These are phyloP conservation scores for Syncephalastrum sp. DNA, from an alignment of 371 early-diverging fungal genomes.

Conservation along the genomic window DNA sequence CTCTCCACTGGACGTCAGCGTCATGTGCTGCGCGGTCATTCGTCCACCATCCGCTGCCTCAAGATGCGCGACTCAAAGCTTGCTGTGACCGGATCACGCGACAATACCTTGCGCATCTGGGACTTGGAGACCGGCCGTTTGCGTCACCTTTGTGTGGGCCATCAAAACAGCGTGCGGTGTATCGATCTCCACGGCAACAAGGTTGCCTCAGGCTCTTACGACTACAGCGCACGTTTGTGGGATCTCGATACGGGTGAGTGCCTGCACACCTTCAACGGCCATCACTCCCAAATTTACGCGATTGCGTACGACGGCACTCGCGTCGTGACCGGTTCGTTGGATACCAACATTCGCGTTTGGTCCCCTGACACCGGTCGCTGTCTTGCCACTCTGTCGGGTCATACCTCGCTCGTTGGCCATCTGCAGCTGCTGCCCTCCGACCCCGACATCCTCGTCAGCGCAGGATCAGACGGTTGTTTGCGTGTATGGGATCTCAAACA, in stretches of 20 bases:
- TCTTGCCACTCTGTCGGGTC: slow-evolving; percentile 66
- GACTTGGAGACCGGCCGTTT: slow-evolving; percentile 66
- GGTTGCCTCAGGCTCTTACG: slow-evolving; percentile 90
- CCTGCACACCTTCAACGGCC: slow-evolving; percentile 65
- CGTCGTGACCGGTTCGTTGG: slow-evolving; percentile 73
- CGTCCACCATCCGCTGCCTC: slow-evolving; percentile 86
- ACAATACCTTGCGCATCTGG: slow-evolving; percentile 82
- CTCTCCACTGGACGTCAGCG: slow-evolving; percentile 70
- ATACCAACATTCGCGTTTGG: slow-evolving; percentile 78
- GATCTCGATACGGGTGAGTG: slow-evolving; percentile 69
- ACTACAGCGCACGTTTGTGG: slow-evolving; percentile 89
- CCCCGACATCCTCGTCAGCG: slow-evolving; percentile 64
- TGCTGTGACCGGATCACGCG: slow-evolving; percentile 88
- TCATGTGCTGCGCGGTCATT: slow-evolving; percentile 83
- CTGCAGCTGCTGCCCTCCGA: slow-evolving; percentile 65
- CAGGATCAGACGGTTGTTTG: slow-evolving; percentile 82
- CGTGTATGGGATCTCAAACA: slow-evolving; percentile 82
- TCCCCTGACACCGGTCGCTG: slow-evolving; percentile 54
- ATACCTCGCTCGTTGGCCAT: slow-evolving; percentile 84
- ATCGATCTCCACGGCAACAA: slow-evolving; percentile 74
- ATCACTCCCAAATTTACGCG: slow-evolving; percentile 63
- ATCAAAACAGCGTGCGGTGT: slow-evolving; percentile 80
- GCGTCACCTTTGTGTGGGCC: slow-evolving; percentile 61
- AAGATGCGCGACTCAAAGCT: slow-evolving; percentile 55
- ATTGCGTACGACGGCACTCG: slow-evolving; percentile 66